Evolutionary conservation across 2,329 filamentous ascomycete genomes (phyloP).

Genomic region (Huntiella decipiens): DNA sequence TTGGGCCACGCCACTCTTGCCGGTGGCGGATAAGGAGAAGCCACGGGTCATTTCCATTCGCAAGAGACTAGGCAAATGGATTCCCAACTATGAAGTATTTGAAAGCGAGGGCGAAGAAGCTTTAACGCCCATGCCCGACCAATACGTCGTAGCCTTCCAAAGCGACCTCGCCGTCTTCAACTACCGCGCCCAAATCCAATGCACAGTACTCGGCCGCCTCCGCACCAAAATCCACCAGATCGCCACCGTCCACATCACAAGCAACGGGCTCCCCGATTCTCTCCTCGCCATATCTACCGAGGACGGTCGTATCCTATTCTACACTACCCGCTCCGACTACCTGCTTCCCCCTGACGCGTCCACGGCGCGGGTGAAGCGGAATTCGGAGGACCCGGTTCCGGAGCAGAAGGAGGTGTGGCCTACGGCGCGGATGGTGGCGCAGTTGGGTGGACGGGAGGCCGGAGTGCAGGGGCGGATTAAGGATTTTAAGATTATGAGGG

Average conservation of each 20-base stretch:
- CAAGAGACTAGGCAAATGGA: neutral
- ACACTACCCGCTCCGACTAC: constrained; percentile 42
- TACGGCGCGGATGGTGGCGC: constrained; percentile 49
- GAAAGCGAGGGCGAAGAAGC: constrained; percentile 46
- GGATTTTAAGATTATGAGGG: constrained; percentile 54
- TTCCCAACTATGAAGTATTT: neutral
- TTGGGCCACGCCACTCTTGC: constrained; percentile 47
- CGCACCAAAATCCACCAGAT: constrained; percentile 72
- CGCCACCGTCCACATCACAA: constrained; percentile 42
- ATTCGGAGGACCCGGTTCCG: constrained; percentile 15
- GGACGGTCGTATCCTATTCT: constrained; percentile 73
- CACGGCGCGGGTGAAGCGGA: neutral
- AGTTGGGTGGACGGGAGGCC: constrained; percentile 54
- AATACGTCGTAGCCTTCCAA: constrained; percentile 74
- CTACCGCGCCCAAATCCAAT: constrained; percentile 68
- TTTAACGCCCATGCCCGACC: neutral
- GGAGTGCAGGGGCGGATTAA: constrained; percentile 62
- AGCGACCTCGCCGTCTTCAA: constrained; percentile 69
- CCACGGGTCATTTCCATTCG: neutral
- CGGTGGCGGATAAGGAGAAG: neutral
- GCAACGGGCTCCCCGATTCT: constrained; percentile 18
- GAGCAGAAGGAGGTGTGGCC: constrained; percentile 27
- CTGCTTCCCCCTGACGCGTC: constrained; percentile 17
- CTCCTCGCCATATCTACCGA: constrained; percentile 69
- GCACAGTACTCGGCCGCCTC: constrained; percentile 47